Evolutionary conservation across 345 rosid species (phyloP).

Genomic region (Dimocarpus longan): DNA sequence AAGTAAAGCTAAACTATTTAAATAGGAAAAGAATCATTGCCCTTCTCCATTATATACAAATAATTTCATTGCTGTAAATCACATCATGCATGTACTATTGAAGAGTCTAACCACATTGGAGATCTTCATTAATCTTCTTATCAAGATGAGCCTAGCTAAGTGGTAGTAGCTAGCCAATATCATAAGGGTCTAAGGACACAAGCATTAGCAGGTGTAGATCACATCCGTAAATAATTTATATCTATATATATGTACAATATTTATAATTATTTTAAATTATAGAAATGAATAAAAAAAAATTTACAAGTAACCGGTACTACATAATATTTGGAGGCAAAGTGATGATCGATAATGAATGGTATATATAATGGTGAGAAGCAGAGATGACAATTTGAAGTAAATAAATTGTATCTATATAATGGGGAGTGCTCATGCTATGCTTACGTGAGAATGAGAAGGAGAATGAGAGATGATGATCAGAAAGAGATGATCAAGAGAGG

Average conservation of each 20-base stretch:
- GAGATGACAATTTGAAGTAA: neutral
- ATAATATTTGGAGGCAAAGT: too few species aligned
- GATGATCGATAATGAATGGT: too few species aligned
- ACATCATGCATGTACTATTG: neutral
- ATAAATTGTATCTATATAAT: too few species aligned
- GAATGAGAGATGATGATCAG: too few species aligned
- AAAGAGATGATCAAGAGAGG: neutral
- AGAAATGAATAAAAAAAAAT: too few species aligned
- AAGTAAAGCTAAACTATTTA: neutral
- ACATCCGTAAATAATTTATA: too few species aligned
- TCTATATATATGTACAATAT: too few species aligned
- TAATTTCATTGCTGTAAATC: too few species aligned
- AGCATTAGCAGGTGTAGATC: neutral
- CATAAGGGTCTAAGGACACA: neutral
- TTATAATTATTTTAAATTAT: too few species aligned
- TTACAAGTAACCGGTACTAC: too few species aligned
- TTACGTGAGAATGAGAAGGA: constrained; percentile 17
- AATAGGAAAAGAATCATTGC: neutral
- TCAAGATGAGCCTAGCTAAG: neutral
- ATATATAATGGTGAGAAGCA: neutral
- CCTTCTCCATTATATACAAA: too few species aligned
- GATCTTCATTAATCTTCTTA: neutral
- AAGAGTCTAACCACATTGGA: neutral
- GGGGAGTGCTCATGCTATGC: constrained; percentile 17
- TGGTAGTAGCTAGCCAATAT: too few species aligned